Evolutionary conservation across 495 filamentous ascomycete genomes (phyloP).

Genomic region (Penicillium parvum): DNA sequence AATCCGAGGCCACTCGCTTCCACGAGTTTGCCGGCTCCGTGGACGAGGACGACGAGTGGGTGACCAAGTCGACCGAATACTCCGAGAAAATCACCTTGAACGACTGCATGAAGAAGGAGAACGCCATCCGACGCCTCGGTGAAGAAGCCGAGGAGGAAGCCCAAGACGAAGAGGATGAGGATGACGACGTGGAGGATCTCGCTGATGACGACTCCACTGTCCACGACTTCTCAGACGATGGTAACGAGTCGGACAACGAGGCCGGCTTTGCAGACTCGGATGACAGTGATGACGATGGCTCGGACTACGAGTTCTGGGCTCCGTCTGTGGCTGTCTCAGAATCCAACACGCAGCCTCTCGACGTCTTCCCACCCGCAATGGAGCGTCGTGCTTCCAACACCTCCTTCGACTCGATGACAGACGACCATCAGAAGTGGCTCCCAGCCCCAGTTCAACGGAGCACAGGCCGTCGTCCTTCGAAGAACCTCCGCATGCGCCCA

Average conservation of each 20-base stretch:
- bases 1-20: conserved; percentile 70
- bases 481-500: conserved; percentile 52
- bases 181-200: conserved; percentile 54
- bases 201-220: conserved; percentile 59
- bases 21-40: conserved; percentile 88
- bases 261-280: conserved; percentile 88
- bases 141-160: conserved; percentile 91
- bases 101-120: conserved; percentile 88
- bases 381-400: conserved; percentile 55
- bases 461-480: conserved; percentile 30
- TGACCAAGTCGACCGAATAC: conserved; percentile 58
- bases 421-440: conserved; percentile 35
- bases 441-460: conserved; percentile 26
- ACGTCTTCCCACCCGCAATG: conserved; percentile 41
- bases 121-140: conserved; percentile 76
- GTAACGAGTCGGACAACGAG: conserved; percentile 95
- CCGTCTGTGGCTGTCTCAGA: conserved; percentile 55
- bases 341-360: conserved; percentile 46
- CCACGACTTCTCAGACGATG: conserved; percentile 62
- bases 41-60: conserved; percentile 82
- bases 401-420: conserved; percentile 59
- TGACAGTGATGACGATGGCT: conserved; percentile 65
- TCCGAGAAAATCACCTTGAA: conserved; percentile 72
- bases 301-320: conserved; percentile 76
- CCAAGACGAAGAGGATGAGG: conserved; percentile 59